Percentiles rank a stretch among this genome's conserved stretches.
phyloP scores from a whole-genome alignment of 495 filamentous ascomycete species.

The Daldinia bambusicola region DNA sequence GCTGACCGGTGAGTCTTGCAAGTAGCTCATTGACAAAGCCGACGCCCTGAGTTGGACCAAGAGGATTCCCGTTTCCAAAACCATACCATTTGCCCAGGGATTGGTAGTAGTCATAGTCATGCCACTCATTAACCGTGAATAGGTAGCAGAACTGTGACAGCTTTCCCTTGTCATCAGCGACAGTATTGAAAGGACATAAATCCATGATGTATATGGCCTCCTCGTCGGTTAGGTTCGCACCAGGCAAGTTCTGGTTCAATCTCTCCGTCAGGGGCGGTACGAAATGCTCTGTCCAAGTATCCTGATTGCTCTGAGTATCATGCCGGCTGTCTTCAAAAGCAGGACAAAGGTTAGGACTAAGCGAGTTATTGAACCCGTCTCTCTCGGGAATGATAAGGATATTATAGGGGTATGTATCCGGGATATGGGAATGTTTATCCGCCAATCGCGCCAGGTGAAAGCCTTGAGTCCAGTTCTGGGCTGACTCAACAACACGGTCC shows the following conservation, averaged over 20 bases:
- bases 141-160: conserved; percentile 75
- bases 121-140: conserved; percentile 76
- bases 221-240: conserved; percentile 64
- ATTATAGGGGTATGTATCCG: conserved; percentile 60
- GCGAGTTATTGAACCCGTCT: conserved; percentile 75
- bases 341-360: conserved; percentile 75
- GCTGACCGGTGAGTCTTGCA: conserved; percentile 72
- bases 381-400: conserved; percentile 74
- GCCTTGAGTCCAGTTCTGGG: conserved; percentile 75
- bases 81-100: conserved; percentile 83
- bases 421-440: conserved; percentile 49
- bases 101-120: conserved; percentile 78
- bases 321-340: conserved; percentile 65
- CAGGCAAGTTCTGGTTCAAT: conserved; percentile 69
- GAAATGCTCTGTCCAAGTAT: conserved; percentile 66
- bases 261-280: conserved; percentile 68
- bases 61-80: conserved; percentile 75
- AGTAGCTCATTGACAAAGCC: conserved; percentile 87
- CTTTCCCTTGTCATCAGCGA: conserved; percentile 59
- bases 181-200: conserved; percentile 82
- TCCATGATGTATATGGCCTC: conserved; percentile 81
- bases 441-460: conserved; percentile 67
- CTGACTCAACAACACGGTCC: conserved; percentile 77
- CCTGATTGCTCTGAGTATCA: conserved; percentile 61
- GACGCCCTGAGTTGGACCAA: conserved; percentile 83